Evolutionary conservation across 2,329 filamentous ascomycete genomes (phyloP).

Genomic region (Incumbomyces delicatus): DNA sequence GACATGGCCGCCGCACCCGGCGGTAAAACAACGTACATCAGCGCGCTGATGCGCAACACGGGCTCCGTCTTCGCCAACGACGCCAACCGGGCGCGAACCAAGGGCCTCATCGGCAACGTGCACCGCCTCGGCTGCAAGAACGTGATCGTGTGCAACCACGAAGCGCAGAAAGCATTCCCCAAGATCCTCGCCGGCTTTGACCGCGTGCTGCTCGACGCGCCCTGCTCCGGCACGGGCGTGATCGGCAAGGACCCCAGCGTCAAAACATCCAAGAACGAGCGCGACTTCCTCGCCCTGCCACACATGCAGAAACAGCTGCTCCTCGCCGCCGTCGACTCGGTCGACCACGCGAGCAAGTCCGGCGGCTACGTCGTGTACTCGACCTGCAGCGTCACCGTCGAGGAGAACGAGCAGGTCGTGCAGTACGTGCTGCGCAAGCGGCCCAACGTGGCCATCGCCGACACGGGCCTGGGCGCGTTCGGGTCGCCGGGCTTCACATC

Average conservation of each 20-base stretch:
- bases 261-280: constrained; percentile 96
- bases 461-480: constrained; percentile 73
- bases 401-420: constrained; percentile 89
- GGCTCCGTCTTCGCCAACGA: constrained; percentile 95
- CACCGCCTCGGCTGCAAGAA: constrained; percentile 91
- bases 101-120: constrained; percentile 96
- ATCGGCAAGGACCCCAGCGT: constrained; percentile 94
- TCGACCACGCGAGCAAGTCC: constrained; percentile 82
- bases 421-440: constrained; percentile 86
- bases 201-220: constrained; percentile 83
- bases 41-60: constrained; percentile 96
- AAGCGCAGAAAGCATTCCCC: constrained; percentile 78
- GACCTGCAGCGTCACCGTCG: constrained; percentile 86
- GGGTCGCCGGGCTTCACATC: constrained; percentile 86
- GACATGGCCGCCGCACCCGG: constrained; percentile 94
- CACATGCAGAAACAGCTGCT: constrained; percentile 93
- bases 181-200: constrained; percentile 94
- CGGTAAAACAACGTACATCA: constrained; percentile 92
- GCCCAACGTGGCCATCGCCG: constrained; percentile 87
- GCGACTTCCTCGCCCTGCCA: constrained; percentile 85
- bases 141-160: constrained; percentile 89
- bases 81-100: constrained; percentile 82
- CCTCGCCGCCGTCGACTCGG: constrained; percentile 85
- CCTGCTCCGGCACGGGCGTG: constrained; percentile 92
- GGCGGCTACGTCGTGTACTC: constrained; percentile 95